Evolutionary conservation across 306 rosid genomes (phyloP).

Genomic region (Geum urbanum): DNA sequence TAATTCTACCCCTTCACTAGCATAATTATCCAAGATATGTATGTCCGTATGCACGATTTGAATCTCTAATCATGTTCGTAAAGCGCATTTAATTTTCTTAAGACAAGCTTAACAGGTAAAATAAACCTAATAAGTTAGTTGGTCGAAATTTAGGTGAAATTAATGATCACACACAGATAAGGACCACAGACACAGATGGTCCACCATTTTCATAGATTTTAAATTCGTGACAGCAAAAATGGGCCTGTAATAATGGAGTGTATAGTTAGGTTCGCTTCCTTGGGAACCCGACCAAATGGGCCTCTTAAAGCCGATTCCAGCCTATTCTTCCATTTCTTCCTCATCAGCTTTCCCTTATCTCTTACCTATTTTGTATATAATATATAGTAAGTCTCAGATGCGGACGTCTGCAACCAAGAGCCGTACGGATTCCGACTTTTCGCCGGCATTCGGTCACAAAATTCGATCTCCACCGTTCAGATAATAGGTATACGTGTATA

Average conservation of each 20-base stretch:
- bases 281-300: constrained; percentile 29
- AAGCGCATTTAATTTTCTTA: not conserved
- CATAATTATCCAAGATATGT: too few relatives aligned
- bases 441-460: too few relatives aligned
- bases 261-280: constrained; percentile 7
- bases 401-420: too few relatives aligned
- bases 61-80: not conserved
- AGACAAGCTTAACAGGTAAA: not conserved
- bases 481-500: too few relatives aligned
- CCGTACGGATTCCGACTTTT: too few relatives aligned
- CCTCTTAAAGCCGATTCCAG: constrained; percentile 26
- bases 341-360: not conserved
- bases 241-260: constrained; percentile 18
- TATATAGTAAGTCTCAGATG: too few relatives aligned
- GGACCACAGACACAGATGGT: constrained; percentile 25
- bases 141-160: not conserved
- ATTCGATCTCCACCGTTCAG: too few relatives aligned
- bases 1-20: too few relatives aligned
- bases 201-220: constrained; percentile 14
- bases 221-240: constrained; percentile 4
- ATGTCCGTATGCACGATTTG: not conserved
- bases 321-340: not conserved
- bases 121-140: not conserved
- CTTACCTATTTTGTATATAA: not conserved
- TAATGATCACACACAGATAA: not conserved